These are phyloP conservation scores for Fragilaria radians DNA, from an alignment of 108 stramenopile species.

Conservation along the genomic window DNA sequence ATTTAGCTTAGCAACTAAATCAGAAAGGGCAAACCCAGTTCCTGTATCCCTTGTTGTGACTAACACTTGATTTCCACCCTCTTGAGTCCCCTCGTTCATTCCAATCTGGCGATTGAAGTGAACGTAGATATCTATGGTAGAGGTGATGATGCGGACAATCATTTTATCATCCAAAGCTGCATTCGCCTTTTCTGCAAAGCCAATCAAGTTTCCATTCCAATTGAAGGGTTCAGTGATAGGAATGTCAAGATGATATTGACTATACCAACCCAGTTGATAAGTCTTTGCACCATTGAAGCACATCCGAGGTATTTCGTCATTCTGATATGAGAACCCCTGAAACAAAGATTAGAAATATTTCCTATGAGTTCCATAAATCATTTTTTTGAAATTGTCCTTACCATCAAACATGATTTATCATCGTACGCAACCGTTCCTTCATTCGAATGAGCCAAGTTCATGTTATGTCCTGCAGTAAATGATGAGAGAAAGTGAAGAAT, in stretches of 20 bases:
- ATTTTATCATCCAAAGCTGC: not conserved
- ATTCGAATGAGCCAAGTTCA: slow-evolving; percentile 42
- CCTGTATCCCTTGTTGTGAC: slow-evolving; percentile 5
- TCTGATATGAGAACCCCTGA: slow-evolving; percentile 40
- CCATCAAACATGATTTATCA: slow-evolving; percentile 41
- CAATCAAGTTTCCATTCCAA: not conserved
- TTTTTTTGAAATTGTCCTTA: too few relatives aligned
- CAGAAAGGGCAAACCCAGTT: slow-evolving; percentile 25
- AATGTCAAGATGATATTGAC: slow-evolving; percentile 9
- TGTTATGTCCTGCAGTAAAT: slow-evolving; percentile 50
- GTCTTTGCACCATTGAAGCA: slow-evolving; percentile 62
- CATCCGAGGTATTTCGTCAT: slow-evolving; percentile 26
- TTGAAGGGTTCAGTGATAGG: not conserved
- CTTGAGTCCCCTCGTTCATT: slow-evolving; percentile 13
- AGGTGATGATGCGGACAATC: not conserved
- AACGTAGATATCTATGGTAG: slow-evolving; percentile 18
- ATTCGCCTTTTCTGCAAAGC: not conserved
- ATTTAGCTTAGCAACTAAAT: slow-evolving; percentile 23
- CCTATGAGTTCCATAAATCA: too few relatives aligned
- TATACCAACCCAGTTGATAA: slow-evolving; percentile 58
- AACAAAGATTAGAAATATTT: slow-evolving; percentile 5
- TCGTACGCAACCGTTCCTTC: slow-evolving; percentile 29
- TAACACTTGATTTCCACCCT: slow-evolving; percentile 14
- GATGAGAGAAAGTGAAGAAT: not conserved
- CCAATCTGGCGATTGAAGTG: slow-evolving; percentile 26